These are phyloP conservation scores for Citrus australasica DNA, from an alignment of 345 rosid species.

Conservation along the genomic window DNA sequence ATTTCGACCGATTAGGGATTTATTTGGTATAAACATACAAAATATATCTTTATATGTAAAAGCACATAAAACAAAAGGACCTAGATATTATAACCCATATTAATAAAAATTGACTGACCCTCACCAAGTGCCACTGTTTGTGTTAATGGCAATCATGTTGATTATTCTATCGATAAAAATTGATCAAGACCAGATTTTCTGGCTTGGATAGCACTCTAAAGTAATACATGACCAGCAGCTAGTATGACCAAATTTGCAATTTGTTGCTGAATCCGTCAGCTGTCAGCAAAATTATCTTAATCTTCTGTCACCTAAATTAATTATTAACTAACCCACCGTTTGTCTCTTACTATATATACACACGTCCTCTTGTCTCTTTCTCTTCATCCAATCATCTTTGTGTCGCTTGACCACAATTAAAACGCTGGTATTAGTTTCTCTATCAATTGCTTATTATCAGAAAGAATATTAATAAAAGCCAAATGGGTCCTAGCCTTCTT, in stretches of 20 bases:
- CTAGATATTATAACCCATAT: too few relatives aligned
- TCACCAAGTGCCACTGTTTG: not conserved
- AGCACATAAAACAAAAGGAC: too few relatives aligned
- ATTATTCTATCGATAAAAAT: not conserved
- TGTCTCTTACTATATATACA: slow-evolving; percentile 21
- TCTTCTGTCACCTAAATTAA: slow-evolving; percentile 29
- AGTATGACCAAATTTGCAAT: slow-evolving; percentile 7
- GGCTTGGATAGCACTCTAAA: slow-evolving; percentile 34
- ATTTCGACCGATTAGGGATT: too few relatives aligned
- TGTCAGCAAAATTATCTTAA: slow-evolving; percentile 3
- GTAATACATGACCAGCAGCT: slow-evolving; percentile 13
- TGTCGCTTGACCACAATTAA: too few relatives aligned
- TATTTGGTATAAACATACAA: too few relatives aligned
- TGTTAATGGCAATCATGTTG: not conserved
- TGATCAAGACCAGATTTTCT: not conserved
- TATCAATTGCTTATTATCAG: not conserved
- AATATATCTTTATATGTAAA: too few relatives aligned
- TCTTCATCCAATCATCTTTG: slow-evolving; percentile 12
- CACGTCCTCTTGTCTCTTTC: slow-evolving; percentile 1
- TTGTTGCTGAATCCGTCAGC: not conserved
- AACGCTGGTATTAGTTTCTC: not conserved
- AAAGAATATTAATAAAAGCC: not conserved
- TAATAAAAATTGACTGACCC: not conserved
- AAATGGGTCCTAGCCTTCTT: slow-evolving; percentile 19
- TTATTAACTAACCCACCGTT: slow-evolving; percentile 15